Evolutionary conservation across 176 grass and related monocot genomes (phyloP).

Genomic region (Areca catechu): DNA sequence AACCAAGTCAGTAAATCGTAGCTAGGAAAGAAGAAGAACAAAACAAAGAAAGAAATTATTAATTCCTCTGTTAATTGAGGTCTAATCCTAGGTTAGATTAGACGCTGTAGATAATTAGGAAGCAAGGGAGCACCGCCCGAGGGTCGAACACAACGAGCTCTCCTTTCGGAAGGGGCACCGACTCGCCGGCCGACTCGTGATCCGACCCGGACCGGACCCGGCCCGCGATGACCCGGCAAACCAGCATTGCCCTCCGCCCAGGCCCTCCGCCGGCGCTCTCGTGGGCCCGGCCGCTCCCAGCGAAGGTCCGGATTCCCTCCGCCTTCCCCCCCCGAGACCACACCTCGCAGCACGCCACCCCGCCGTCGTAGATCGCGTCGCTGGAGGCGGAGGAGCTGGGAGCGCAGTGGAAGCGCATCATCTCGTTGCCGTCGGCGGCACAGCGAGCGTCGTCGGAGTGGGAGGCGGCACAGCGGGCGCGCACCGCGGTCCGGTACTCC

Average conservation of each 20-base stretch:
- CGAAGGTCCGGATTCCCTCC: conserved; percentile 28
- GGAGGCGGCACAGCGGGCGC: neutral
- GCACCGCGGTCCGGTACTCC: conserved; percentile 13
- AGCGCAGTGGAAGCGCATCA: conserved; percentile 50
- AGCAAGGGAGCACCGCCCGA: conserved; percentile 13
- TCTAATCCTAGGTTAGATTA: neutral
- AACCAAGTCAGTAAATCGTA: too few relatives aligned
- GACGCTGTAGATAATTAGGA: conserved; percentile 18
- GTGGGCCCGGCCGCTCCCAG: conserved; percentile 20
- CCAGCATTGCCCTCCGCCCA: conserved; percentile 31
- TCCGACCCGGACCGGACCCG: conserved; percentile 8
- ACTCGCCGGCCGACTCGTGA: conserved; percentile 7
- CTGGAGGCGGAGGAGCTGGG: conserved; percentile 6
- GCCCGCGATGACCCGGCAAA: conserved; percentile 40
- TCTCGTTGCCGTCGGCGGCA: conserved; percentile 42
- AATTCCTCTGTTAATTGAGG: too few relatives aligned
- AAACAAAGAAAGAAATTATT: too few relatives aligned
- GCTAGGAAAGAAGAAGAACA: too few relatives aligned
- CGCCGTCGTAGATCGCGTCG: conserved; percentile 18
- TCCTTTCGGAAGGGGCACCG: conserved; percentile 4
- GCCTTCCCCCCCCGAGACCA: conserved; percentile 18
- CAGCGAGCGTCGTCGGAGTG: conserved; percentile 21
- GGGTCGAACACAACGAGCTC: conserved; percentile 16
- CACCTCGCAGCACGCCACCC: conserved; percentile 2
- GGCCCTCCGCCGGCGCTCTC: conserved; percentile 25